Evolutionary conservation across 2,329 filamentous ascomycete genomes (phyloP).

Genomic region (Cytospora schulzeri): DNA sequence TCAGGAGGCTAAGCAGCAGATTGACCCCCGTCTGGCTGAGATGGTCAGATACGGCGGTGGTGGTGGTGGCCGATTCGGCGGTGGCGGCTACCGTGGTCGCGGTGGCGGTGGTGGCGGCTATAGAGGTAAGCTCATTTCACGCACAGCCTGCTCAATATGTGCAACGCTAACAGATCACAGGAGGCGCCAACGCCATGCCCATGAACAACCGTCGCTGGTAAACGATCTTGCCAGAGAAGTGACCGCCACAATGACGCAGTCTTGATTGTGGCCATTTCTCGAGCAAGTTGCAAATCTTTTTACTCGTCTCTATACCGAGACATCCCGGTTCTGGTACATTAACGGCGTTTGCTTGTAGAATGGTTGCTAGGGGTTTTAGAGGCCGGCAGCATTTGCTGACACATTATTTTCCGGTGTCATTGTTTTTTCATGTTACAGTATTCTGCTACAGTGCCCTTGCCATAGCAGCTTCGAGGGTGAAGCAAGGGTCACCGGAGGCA

Average conservation of each 20-base stretch:
- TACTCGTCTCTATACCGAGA: constrained; percentile 17
- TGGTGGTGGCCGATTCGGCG: constrained; percentile 71
- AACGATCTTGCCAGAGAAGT: constrained; percentile 28
- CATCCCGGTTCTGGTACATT: constrained; percentile 22
- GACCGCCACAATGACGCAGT: neutral
- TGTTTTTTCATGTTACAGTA: constrained; percentile 19
- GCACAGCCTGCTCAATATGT: constrained; percentile 17
- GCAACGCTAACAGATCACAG: constrained; percentile 28
- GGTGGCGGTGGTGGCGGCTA: constrained; percentile 48
- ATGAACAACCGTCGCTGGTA: constrained; percentile 56
- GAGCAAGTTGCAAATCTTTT: constrained; percentile 9
- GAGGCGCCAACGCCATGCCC: constrained; percentile 53
- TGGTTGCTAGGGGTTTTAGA: constrained; percentile 26
- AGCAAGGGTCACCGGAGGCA: constrained; percentile 3
- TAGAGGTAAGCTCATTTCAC: constrained; percentile 29
- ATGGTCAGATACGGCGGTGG: constrained; percentile 93
- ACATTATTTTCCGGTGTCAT: constrained; percentile 20
- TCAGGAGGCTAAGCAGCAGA: constrained; percentile 95
- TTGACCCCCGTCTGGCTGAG: constrained; percentile 92
- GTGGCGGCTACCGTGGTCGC: constrained; percentile 71
- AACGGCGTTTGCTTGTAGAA: constrained; percentile 29
- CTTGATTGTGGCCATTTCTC: neutral
- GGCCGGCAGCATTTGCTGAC: constrained; percentile 27
- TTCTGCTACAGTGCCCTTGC: constrained; percentile 9
- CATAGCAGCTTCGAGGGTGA: constrained; percentile 4